phyloP scores from a whole-genome alignment of 2,329 filamentous ascomycete species.

The Boeremia lycopersici region DNA sequence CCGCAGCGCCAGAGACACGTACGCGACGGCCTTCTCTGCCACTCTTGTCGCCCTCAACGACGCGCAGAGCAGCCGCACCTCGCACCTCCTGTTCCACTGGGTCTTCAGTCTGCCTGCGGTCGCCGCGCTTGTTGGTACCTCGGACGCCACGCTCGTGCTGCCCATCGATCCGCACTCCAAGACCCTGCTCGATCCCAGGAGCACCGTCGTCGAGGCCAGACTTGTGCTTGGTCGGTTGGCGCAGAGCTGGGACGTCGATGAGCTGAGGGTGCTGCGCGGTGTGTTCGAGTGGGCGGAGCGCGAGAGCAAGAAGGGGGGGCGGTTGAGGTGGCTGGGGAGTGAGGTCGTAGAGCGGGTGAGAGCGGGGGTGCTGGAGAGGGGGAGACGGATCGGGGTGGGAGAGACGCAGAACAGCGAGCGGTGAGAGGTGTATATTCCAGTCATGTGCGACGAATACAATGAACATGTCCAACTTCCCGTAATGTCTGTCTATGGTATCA shows the following conservation, averaged over 20 bases:
- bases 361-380: conserved; percentile 55
- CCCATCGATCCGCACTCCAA: conserved; percentile 52
- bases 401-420: neutral
- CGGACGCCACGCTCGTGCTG: conserved; percentile 62
- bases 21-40: conserved; percentile 70
- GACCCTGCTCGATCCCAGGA: conserved; percentile 58
- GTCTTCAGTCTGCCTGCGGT: conserved; percentile 69
- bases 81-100: conserved; percentile 69
- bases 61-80: conserved; percentile 48
- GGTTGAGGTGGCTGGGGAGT: conserved; percentile 60
- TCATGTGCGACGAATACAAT: neutral
- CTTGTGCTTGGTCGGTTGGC: conserved; percentile 62
- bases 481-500: conserved; percentile 1
- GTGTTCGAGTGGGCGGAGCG: conserved; percentile 71
- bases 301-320: conserved; percentile 40
- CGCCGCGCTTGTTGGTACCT: conserved; percentile 52
- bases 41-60: conserved; percentile 77
- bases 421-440: neutral
- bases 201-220: conserved; percentile 72
- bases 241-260: conserved; percentile 53
- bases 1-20: conserved; percentile 63
- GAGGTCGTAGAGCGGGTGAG: conserved; percentile 63
- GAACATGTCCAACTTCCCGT: neutral
- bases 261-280: conserved; percentile 65
- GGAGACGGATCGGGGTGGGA: conserved; percentile 25